phyloP scores from a whole-genome alignment of 192 early-diverging fungal genomes.

The Coemansia biformis region DNA sequence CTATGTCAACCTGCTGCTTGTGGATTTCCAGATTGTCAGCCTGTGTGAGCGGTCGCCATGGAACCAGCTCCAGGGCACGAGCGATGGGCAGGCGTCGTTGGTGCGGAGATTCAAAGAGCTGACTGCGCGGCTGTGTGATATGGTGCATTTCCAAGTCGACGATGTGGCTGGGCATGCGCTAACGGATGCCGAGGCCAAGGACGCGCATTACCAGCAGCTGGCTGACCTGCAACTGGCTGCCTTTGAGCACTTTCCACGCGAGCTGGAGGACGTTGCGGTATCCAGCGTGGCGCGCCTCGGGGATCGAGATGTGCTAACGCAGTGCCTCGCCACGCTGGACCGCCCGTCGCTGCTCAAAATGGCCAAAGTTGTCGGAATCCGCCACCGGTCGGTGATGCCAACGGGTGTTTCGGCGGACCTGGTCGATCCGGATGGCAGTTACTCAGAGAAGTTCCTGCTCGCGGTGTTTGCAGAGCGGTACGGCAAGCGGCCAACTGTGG shows the following conservation, averaged over 20 bases:
- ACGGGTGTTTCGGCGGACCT: constrained; percentile 1
- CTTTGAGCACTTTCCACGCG: constrained; percentile 62
- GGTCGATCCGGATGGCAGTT: constrained; percentile 3
- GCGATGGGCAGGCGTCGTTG: too few species aligned
- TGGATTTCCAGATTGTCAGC: constrained; percentile 71
- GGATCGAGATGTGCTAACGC: constrained; percentile 35
- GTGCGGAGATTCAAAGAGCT: constrained; percentile 54
- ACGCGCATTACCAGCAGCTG: constrained; percentile 58
- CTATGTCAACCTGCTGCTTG: constrained; percentile 71
- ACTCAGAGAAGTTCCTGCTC: constrained; percentile 54
- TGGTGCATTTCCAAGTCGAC: constrained; percentile 66
- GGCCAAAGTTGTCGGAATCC: constrained; percentile 59
- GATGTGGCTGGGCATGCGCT: constrained; percentile 75
- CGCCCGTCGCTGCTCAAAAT: constrained; percentile 52
- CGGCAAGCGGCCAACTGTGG: constrained; percentile 1
- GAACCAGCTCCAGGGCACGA: background rate
- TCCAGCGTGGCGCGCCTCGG: constrained; percentile 67
- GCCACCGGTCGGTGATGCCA: constrained; percentile 47
- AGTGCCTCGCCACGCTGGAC: constrained; percentile 53
- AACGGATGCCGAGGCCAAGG: constrained; percentile 58
- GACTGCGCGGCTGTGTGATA: constrained; percentile 60
- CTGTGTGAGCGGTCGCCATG: constrained; percentile 14
- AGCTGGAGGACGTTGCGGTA: constrained; percentile 69
- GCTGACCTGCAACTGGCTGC: constrained; percentile 67
- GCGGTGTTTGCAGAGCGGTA: constrained; percentile 34